Evolutionary conservation across 306 rosid species (phyloP).

Genomic region (Prunus campanulata): DNA sequence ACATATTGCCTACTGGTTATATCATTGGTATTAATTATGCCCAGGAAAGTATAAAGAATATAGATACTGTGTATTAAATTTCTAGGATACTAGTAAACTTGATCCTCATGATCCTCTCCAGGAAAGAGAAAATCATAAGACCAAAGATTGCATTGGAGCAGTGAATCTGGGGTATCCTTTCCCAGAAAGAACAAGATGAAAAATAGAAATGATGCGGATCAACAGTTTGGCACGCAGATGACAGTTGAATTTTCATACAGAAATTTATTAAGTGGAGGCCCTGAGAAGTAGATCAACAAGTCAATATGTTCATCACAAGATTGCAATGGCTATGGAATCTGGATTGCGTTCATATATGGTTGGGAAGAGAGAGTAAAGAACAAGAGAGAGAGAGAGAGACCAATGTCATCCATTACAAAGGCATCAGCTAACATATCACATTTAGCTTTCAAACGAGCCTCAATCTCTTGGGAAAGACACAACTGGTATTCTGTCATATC

Average conservation of each 20-base stretch:
- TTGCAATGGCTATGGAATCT: not conserved
- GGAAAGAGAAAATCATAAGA: not conserved
- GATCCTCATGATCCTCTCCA: not conserved
- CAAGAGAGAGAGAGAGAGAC: constrained; percentile 21
- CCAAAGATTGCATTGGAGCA: not conserved
- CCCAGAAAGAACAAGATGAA: not conserved
- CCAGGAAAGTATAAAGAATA: not conserved
- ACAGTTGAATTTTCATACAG: not conserved
- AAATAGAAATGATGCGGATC: not conserved
- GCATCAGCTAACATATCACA: constrained; percentile 70
- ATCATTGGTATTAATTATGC: not conserved
- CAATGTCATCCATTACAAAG: constrained; percentile 66
- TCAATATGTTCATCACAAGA: not conserved
- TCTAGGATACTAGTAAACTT: not conserved
- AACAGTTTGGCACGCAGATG: not conserved
- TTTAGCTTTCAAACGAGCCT: constrained; percentile 68
- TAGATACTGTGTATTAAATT: not conserved
- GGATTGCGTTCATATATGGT: not conserved
- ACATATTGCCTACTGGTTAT: not conserved
- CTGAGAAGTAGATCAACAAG: not conserved
- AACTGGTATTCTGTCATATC: constrained; percentile 79
- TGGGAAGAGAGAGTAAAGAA: not conserved
- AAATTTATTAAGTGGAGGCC: not conserved
- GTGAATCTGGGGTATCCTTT: not conserved
- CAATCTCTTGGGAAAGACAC: constrained; percentile 73